These are phyloP conservation scores for Leccinum subgranulosum DNA, from an alignment of 768 basidiomycete species.

Conservation along the genomic window DNA sequence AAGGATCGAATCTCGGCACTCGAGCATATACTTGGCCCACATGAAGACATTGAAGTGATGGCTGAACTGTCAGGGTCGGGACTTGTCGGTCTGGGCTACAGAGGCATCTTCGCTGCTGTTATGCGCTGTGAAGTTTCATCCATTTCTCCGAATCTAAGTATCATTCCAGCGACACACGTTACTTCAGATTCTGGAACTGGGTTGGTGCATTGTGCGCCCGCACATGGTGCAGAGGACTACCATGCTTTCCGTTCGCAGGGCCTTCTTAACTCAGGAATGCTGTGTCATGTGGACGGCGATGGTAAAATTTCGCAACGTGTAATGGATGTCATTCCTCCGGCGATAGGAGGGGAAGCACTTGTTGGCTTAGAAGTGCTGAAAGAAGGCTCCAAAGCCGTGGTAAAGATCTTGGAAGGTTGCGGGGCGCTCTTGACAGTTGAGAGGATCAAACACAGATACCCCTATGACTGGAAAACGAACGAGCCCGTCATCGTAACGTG, in stretches of 20 bases:
- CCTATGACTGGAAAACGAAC: conserved; percentile 96
- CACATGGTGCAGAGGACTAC: conserved; percentile 94
- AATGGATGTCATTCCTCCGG: conserved; percentile 42
- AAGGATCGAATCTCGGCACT: conserved; percentile 46
- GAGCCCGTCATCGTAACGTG: conserved; percentile 89
- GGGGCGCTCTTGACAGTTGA: conserved; percentile 61
- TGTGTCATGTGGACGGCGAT: conserved; percentile 79
- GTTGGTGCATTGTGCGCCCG: conserved; percentile 93
- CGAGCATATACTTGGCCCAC: conserved; percentile 20
- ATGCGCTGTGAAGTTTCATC: neutral
- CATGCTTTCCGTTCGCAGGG: conserved; percentile 60
- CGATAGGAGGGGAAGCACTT: conserved; percentile 45
- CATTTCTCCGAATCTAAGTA: conserved; percentile 24
- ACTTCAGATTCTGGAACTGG: conserved; percentile 89
- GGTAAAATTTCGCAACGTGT: conserved; percentile 70
- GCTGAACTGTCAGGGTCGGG: conserved; percentile 35
- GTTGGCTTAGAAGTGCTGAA: conserved; percentile 69
- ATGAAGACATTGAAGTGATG: conserved; percentile 18
- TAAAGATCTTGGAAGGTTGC: conserved; percentile 54
- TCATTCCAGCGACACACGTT: conserved; percentile 76
- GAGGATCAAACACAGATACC: conserved; percentile 82
- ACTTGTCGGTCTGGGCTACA: conserved; percentile 60
- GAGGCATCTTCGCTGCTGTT: conserved; percentile 52
- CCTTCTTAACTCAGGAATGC: conserved; percentile 47
- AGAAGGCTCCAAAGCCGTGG: conserved; percentile 66